Evolutionary conservation across 805 yeast genomes (phyloP).

Genomic region (Priceomyces carsonii): DNA sequence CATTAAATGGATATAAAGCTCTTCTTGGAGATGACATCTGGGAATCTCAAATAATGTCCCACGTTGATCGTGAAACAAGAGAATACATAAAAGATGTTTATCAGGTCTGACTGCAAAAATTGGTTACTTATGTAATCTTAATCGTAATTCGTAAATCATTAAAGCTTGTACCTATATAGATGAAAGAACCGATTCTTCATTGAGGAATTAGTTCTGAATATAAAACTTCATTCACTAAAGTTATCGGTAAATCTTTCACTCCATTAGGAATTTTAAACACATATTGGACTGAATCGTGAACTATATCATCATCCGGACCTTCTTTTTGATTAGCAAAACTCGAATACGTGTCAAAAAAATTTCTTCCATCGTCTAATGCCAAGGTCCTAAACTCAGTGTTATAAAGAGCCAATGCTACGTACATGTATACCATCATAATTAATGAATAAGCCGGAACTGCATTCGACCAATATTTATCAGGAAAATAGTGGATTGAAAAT

Average conservation of each 20-base stretch:
- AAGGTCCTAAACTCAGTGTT: conserved; percentile 75
- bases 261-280: conserved; percentile 71
- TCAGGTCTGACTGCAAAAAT: conserved; percentile 15
- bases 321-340: conserved; percentile 24
- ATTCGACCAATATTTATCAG: conserved; percentile 90
- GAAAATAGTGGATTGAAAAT: conserved; percentile 68
- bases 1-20: conserved; percentile 46
- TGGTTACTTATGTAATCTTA: too few relatives aligned
- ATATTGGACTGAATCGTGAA: conserved; percentile 29
- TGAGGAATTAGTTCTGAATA: conserved; percentile 46
- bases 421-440: conserved; percentile 70
- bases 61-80: conserved; percentile 32
- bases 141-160: too few relatives aligned
- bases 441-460: conserved; percentile 73
- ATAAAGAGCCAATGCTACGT: conserved; percentile 68
- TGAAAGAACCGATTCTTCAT: too few relatives aligned
- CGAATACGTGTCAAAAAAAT: conserved; percentile 69
- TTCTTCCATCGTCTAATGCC: conserved; percentile 56
- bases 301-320: conserved; percentile 3
- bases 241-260: conserved; percentile 81
- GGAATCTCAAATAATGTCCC: conserved; percentile 29
- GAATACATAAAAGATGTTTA: conserved; percentile 19
- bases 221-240: conserved; percentile 64
- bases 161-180: too few relatives aligned
- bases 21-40: conserved; percentile 47